A percentile compares a stretch with the other conserved stretches of the same genome.
These are phyloP conservation scores for Blastobotrys persicus DNA, from an alignment of 1,139 yeast genomes.

Conservation along the genomic window DNA sequence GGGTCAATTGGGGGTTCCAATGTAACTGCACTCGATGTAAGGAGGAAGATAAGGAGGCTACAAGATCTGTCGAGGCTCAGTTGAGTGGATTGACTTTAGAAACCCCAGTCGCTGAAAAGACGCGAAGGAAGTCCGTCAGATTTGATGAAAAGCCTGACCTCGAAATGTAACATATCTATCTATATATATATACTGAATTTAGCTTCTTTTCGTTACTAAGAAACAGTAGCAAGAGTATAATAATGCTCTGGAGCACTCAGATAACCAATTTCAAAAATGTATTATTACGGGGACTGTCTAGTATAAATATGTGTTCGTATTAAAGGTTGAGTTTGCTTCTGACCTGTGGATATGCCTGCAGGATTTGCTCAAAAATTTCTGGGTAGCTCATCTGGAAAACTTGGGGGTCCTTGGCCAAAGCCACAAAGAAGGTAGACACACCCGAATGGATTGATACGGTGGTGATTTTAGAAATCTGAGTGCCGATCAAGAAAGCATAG, in stretches of 20 bases:
- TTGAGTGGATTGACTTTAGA: conserved; percentile 9
- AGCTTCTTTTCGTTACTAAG: too few relatives aligned
- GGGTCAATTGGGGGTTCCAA: conserved; percentile 83
- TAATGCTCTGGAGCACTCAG: not conserved
- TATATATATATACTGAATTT: not conserved
- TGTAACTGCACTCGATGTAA: conserved; percentile 69
- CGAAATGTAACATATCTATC: not conserved
- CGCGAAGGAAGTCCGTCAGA: conserved; percentile 65
- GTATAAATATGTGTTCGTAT: not conserved
- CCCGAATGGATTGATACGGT: conserved; percentile 78
- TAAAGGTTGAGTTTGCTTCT: conserved; percentile 41
- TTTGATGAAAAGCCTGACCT: conserved; percentile 53
- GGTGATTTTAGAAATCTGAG: conserved; percentile 73
- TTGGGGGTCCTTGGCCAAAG: conserved; percentile 85
- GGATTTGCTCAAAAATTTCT: conserved; percentile 66
- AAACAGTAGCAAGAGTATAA: too few relatives aligned
- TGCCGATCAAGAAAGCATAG: conserved; percentile 68
- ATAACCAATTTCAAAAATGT: conserved; percentile 6
- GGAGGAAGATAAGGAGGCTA: conserved; percentile 45
- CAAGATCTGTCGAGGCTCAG: conserved; percentile 20
- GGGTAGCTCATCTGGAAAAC: conserved; percentile 77
- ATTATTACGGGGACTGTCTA: not conserved
- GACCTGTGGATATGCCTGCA: conserved; percentile 73
- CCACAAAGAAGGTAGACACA: conserved; percentile 80
- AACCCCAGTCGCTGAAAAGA: conserved; percentile 4